Percentiles rank a stretch among this genome's conserved stretches.
phyloP scores from a whole-genome alignment of 345 rosid genomes.

The Trapa incisa region DNA sequence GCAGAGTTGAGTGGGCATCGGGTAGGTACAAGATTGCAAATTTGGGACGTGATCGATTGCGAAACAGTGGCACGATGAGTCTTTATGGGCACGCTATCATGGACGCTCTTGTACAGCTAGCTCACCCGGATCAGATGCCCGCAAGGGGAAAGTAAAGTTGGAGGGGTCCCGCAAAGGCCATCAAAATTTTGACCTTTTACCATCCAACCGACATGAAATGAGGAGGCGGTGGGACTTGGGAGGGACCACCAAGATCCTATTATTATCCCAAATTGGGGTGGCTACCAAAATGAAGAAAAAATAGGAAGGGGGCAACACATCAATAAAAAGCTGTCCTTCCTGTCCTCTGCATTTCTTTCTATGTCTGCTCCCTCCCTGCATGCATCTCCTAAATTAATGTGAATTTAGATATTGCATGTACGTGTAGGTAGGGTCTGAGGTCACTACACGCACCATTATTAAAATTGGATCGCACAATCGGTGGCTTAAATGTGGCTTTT shows the following conservation, averaged over 20 bases:
- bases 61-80: not conserved
- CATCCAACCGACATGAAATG: not conserved
- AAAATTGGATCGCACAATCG: too few relatives aligned
- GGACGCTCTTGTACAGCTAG: slow-evolving; percentile 1
- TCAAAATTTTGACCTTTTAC: not conserved
- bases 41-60: not conserved
- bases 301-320: not conserved
- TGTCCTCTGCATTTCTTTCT: not conserved
- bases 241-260: not conserved
- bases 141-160: not conserved
- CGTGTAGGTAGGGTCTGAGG: too few relatives aligned
- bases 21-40: not conserved
- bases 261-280: not conserved
- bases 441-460: too few relatives aligned
- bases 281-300: not conserved
- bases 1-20: not conserved
- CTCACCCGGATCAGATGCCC: not conserved
- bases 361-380: too few relatives aligned
- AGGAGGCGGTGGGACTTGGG: not conserved
- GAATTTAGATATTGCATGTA: too few relatives aligned
- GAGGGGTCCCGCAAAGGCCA: not conserved
- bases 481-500: too few relatives aligned
- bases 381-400: too few relatives aligned
- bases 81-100: not conserved
- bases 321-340: not conserved